Evolutionary conservation across 768 basidiomycete genomes (phyloP).

Genomic region (Lepiota subincarnata): DNA sequence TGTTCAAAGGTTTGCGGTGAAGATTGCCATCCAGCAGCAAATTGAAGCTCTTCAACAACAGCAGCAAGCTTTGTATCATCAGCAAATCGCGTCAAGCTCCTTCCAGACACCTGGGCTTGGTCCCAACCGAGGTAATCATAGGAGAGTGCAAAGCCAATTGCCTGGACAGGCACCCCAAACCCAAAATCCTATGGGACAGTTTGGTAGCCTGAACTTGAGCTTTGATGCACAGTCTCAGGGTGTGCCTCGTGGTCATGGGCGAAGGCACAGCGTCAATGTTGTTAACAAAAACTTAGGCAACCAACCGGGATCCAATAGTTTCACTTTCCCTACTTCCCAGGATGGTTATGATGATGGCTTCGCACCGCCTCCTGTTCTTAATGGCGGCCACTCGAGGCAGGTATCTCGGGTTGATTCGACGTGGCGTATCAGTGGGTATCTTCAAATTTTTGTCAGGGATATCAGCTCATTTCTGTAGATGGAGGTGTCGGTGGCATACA

Average conservation of each 20-base stretch:
- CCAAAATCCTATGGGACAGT: slow-evolving; percentile 66
- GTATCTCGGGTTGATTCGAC: slow-evolving; percentile 74
- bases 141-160: slow-evolving; percentile 84
- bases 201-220: slow-evolving; percentile 53
- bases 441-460: neutral
- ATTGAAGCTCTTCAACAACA: slow-evolving; percentile 89
- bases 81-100: slow-evolving; percentile 84
- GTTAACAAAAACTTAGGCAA: slow-evolving; percentile 61
- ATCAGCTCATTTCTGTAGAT: slow-evolving; percentile 38
- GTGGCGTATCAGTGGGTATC: slow-evolving; percentile 82
- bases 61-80: slow-evolving; percentile 86
- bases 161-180: slow-evolving; percentile 43
- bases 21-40: slow-evolving; percentile 88
- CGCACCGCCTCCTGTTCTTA: slow-evolving; percentile 44
- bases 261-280: slow-evolving; percentile 89
- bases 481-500: slow-evolving; percentile 71
- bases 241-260: slow-evolving; percentile 79
- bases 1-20: neutral
- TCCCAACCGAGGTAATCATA: slow-evolving; percentile 58
- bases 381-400: slow-evolving; percentile 72
- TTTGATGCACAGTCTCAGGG: slow-evolving; percentile 63
- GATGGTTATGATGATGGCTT: slow-evolving; percentile 85
- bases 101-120: slow-evolving; percentile 74
- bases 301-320: slow-evolving; percentile 51
- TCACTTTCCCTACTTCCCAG: slow-evolving; percentile 39